A percentile compares a stretch with the other conserved stretches of the same genome.
These are phyloP conservation scores for Geranomyces michiganensis DNA, from an alignment of 192 early-diverging fungal genomes.

Conservation along the genomic window DNA sequence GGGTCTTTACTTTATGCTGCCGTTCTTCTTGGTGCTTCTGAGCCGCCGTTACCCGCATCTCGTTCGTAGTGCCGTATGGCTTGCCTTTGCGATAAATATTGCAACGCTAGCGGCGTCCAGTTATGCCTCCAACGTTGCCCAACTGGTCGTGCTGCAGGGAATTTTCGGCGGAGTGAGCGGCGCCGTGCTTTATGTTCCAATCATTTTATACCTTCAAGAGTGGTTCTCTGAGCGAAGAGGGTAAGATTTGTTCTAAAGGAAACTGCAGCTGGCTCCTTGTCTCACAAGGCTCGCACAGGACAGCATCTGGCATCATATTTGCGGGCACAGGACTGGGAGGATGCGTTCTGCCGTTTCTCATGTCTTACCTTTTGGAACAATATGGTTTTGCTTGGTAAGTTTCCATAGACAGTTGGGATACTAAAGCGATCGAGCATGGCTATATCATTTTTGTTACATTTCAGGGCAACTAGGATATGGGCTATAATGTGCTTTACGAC, in stretches of 20 bases:
- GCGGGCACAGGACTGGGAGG: background rate
- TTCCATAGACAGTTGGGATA: too few species aligned
- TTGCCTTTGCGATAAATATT: background rate
- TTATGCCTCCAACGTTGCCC: background rate
- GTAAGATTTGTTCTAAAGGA: too few species aligned
- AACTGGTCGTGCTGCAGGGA: constrained; percentile 1
- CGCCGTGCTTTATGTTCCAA: constrained; percentile 1
- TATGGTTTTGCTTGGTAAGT: background rate
- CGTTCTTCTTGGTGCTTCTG: background rate
- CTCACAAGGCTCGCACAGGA: background rate
- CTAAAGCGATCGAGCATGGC: too few species aligned
- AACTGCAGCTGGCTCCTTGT: too few species aligned
- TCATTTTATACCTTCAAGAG: constrained; percentile 4
- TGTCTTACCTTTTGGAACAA: background rate
- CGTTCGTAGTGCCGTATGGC: background rate
- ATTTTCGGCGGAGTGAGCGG: background rate
- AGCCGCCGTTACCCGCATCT: background rate
- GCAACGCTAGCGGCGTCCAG: background rate
- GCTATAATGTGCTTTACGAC: background rate
- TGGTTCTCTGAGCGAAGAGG: constrained; percentile 9
- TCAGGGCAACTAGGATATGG: background rate
- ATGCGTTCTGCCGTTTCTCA: background rate
- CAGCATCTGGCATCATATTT: constrained; percentile 1
- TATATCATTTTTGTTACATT: too few species aligned
- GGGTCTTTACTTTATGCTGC: background rate